Conservation (phyloP, 108 stramenopile species). For the Mayamaea pseudoterrestris region DNA sequence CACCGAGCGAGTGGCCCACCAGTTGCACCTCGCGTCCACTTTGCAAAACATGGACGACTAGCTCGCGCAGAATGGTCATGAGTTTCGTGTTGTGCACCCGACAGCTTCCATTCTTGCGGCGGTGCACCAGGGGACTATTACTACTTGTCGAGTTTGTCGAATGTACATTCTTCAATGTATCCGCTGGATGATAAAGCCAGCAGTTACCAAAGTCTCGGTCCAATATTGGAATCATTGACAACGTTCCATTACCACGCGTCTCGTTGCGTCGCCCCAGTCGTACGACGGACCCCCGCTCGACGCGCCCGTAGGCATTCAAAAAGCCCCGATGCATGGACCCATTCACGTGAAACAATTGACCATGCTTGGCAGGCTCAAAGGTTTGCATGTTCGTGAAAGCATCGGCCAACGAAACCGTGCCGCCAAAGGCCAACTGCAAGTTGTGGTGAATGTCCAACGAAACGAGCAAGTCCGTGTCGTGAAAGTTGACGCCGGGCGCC, state of each 20-base stretch:
- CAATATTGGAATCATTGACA: slow-evolving; percentile 16
- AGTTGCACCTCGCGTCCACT: too few species aligned
- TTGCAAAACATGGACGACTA: too few species aligned
- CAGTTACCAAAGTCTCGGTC: too few species aligned
- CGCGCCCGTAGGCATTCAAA: slow-evolving; percentile 38
- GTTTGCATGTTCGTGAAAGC: slow-evolving; percentile 41
- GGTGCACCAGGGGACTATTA: too few species aligned
- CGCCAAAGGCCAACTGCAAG: slow-evolving; percentile 46
- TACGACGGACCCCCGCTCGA: slow-evolving; percentile 28
- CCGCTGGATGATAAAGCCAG: too few species aligned
- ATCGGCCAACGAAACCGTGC: slow-evolving; percentile 31
- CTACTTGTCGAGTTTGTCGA: too few species aligned
- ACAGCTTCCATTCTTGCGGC: too few species aligned
- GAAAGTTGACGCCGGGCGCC: slow-evolving; percentile 18
- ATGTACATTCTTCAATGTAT: too few species aligned
- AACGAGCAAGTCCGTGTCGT: slow-evolving; percentile 40
- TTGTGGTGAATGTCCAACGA: slow-evolving; percentile 18
- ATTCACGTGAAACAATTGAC: slow-evolving; percentile 23
- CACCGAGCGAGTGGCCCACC: too few species aligned
- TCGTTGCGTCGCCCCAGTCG: slow-evolving; percentile 12
- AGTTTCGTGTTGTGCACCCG: too few species aligned
- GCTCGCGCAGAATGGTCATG: too few species aligned
- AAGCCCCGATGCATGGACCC: slow-evolving; percentile 42
- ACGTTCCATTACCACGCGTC: too few species aligned
- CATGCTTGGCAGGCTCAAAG: slow-evolving; percentile 37